Percentiles rank a stretch among this genome's conserved stretches.
phyloP scores from a whole-genome alignment of 257 asterid species.

The Solanum appendiculatum region DNA sequence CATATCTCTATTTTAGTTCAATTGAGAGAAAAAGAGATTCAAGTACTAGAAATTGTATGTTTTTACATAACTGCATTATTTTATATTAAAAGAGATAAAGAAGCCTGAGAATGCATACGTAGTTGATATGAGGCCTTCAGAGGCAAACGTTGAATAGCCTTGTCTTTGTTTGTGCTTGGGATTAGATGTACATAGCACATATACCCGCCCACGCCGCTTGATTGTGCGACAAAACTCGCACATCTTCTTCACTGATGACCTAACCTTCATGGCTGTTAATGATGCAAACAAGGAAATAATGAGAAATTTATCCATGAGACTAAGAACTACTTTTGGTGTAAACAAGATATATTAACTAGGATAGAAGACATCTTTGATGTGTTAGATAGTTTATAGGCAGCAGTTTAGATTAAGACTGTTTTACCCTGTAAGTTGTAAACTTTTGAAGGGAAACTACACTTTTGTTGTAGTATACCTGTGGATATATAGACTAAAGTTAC shows the following conservation, averaged over 20 bases:
- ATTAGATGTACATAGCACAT: conserved; percentile 72
- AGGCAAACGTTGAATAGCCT: conserved; percentile 74
- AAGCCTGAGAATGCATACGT: conserved; percentile 31
- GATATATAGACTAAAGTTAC: background rate
- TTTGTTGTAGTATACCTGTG: background rate
- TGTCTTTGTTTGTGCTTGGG: conserved; percentile 99
- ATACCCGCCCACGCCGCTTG: conserved; percentile 89
- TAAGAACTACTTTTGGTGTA: background rate
- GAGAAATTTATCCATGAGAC: background rate
- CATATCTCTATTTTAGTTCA: background rate
- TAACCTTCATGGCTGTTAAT: conserved; percentile 75
- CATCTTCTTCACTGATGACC: conserved; percentile 90
- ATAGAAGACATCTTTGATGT: background rate
- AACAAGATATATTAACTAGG: background rate
- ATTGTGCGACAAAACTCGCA: conserved; percentile 82
- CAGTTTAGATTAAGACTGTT: background rate
- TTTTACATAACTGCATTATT: background rate
- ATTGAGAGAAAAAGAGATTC: background rate
- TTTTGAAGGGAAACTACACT: background rate
- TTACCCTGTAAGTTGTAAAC: background rate
- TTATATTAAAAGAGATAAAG: background rate
- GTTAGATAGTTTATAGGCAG: background rate
- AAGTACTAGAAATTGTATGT: background rate
- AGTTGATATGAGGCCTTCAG: conserved; percentile 43
- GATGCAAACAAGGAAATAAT: background rate